phyloP scores from a whole-genome alignment of 1,284 basidiomycete species.

The Austroboletus niveus region DNA sequence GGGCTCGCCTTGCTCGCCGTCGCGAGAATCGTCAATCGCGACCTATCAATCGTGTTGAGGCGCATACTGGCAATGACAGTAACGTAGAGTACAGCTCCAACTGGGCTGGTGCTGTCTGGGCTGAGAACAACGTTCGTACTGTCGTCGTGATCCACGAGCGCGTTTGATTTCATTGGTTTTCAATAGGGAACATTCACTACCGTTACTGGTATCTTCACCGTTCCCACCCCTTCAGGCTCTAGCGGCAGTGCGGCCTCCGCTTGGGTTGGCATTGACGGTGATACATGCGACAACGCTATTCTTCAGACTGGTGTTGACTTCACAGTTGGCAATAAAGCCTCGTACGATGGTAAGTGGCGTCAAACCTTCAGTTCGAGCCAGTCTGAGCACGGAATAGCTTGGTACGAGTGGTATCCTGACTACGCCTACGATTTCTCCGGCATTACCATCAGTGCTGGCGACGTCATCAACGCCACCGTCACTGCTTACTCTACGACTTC shows the following conservation, averaged over 20 bases:
- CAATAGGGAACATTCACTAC: background rate
- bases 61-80: background rate
- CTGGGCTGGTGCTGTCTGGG: background rate
- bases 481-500: background rate
- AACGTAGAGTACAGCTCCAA: background rate
- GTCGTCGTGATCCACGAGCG: background rate
- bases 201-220: background rate
- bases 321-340: background rate
- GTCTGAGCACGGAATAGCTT: background rate
- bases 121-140: background rate
- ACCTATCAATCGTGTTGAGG: background rate
- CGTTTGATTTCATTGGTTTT: background rate
- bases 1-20: background rate
- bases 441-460: background rate
- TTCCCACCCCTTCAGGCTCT: background rate
- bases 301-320: background rate
- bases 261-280: background rate
- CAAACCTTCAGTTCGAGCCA: background rate
- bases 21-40: background rate
- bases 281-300: background rate
- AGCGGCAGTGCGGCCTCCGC: background rate
- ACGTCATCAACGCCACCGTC: background rate
- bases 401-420: background rate
- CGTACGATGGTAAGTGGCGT: background rate
- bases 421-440: background rate